Base-by-base conservation (phyloP, 2,329 filamentous ascomycete species). In the Pseudofabraea citricarpa region DNA sequence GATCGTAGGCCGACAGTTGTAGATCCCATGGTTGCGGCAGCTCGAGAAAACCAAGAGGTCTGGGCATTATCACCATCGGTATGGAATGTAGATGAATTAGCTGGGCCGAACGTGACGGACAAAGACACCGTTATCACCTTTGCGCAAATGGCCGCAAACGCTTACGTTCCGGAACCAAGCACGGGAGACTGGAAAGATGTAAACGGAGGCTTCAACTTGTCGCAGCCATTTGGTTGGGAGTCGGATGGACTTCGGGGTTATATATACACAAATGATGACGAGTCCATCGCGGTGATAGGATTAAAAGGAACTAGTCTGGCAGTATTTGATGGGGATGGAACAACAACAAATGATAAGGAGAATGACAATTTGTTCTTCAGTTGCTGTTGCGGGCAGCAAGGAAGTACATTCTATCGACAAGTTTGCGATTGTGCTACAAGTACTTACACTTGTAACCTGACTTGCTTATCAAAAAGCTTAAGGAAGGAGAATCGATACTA, bases 351-450 rank as follows among this genome's bases (percentile, higher is more conserved):
- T 55, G 93, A 98, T 69, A 98, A 98, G 69, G 73, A 90, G 58
- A 98, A 97, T 63, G 93, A 98, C 66, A 98, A 98, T 61, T 74
- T 98, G 8, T 95, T 95, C 66, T 96, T 96, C 69, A 95, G 90
- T 60, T 98, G 93, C 68, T 98, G 93, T 65, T 98, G 93, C 66
- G 93, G 82, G 4, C 90, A 96, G 66, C 90, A 94, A 56, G 90
- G 90, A 0, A 88, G 90, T 51, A 90, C 83, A 68, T 81, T 90
- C 13, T 96, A 90, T 84, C 83, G 87, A 48, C 85, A 94, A 61
- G 90, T 95, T 44, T 98, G 93, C 66, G 86, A 95, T 63, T 98
- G 93, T 62, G 88, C 90, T 49, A 87, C 86, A 2, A 79, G 81
- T 9, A 88, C 90, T 1, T 97, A 90, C 60, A 83, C 84, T 12